These are phyloP conservation scores for Quillaja saponaria DNA, from an alignment of 306 rosid genomes.

Conservation along the genomic window DNA sequence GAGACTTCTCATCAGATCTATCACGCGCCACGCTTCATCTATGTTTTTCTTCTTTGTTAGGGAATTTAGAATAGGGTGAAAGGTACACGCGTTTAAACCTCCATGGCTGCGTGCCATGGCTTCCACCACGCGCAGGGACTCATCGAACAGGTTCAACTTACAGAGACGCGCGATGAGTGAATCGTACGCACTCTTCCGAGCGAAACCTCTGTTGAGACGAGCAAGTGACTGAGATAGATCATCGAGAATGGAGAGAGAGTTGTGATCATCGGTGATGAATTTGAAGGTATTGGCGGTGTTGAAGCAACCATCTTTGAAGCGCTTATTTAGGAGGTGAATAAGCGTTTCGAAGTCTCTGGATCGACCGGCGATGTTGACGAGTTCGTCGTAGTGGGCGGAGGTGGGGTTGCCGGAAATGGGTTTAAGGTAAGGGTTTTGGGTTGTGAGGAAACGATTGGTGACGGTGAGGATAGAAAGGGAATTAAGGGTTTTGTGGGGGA, in stretches of 20 bases:
- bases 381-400: conserved; percentile 36
- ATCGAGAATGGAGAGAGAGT: conserved; percentile 31
- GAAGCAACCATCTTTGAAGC: conserved; percentile 46
- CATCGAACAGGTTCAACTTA: conserved; percentile 37
- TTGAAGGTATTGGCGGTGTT: conserved; percentile 52
- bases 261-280: conserved; percentile 45
- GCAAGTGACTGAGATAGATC: conserved; percentile 35
- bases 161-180: conserved; percentile 58
- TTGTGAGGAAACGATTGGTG: conserved; percentile 28
- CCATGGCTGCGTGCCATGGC: conserved; percentile 32
- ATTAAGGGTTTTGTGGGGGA: conserved; percentile 9
- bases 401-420: conserved; percentile 40
- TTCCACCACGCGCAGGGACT: conserved; percentile 38
- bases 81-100: conserved; percentile 31
- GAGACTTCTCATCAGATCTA: conserved; percentile 35
- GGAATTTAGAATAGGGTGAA: conserved; percentile 40
- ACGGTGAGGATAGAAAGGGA: conserved; percentile 15
- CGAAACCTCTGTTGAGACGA: conserved; percentile 32
- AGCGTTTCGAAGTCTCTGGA: conserved; percentile 44
- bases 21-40: conserved; percentile 45
- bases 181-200: conserved; percentile 51
- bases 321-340: conserved; percentile 51
- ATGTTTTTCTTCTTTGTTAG: conserved; percentile 33
- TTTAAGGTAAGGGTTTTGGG: not conserved
- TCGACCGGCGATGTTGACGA: conserved; percentile 36